These are phyloP conservation scores for Phytopythium chamaehyphon DNA, from an alignment of 352 stramenopile genomes.

Conservation along the genomic window DNA sequence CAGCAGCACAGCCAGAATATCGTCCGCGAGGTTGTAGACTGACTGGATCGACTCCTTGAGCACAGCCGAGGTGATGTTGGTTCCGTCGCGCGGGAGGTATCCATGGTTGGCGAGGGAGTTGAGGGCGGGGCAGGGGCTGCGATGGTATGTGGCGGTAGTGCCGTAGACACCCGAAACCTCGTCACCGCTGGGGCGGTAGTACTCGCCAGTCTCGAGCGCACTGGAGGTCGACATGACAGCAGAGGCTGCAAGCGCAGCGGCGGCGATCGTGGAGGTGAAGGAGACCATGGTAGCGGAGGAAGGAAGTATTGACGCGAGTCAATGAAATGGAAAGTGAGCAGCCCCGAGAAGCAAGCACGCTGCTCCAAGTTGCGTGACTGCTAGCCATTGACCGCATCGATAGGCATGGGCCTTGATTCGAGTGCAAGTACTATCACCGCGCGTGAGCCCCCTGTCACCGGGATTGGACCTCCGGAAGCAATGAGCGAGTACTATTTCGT, in stretches of 20 bases:
- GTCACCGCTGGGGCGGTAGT: constrained; percentile 24
- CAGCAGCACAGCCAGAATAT: too few species aligned
- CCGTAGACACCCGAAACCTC: constrained; percentile 21
- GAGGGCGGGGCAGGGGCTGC: constrained; percentile 33
- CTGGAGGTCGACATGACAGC: constrained; percentile 3
- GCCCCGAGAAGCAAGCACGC: too few species aligned
- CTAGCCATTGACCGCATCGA: too few species aligned
- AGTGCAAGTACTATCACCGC: too few species aligned
- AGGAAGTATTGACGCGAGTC: constrained; percentile 4
- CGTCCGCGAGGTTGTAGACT: too few species aligned
- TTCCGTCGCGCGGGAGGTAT: constrained; percentile 38
- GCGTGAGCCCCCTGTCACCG: not conserved
- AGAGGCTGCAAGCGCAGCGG: constrained; percentile 8
- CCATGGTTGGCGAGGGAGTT: constrained; percentile 54
- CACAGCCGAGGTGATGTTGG: constrained; percentile 26
- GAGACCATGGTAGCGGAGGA: constrained; percentile 8
- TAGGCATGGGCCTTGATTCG: too few species aligned
- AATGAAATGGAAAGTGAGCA: constrained; percentile 9
- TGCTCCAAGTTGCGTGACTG: too few species aligned
- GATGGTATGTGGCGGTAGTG: constrained; percentile 25
- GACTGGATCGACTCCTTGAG: constrained; percentile 17
- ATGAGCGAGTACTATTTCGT: not conserved
- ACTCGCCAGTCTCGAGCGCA: constrained; percentile 18
- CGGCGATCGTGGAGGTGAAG: constrained; percentile 6
- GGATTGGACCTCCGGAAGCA: not conserved